These are phyloP conservation scores for Colletotrichum sp. DNA, from an alignment of 2,329 filamentous ascomycete genomes.

Conservation along the genomic window DNA sequence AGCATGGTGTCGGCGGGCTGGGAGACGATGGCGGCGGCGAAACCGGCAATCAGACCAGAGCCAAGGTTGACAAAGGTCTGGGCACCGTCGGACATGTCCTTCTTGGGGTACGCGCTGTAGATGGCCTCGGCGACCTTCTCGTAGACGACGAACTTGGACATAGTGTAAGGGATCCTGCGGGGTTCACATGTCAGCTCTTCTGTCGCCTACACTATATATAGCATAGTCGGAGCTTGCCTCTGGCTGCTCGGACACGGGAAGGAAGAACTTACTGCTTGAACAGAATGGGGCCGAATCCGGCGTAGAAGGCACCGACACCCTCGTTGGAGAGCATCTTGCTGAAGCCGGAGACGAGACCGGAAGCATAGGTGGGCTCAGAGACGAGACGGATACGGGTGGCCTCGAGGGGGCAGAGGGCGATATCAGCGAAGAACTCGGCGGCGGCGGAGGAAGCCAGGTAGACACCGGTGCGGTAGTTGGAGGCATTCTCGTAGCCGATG, in stretches of 20 bases:
- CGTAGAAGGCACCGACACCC: slow-evolving; percentile 87
- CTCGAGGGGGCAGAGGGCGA: slow-evolving; percentile 90
- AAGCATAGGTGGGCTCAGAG: slow-evolving; percentile 84
- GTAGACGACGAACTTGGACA: slow-evolving; percentile 94
- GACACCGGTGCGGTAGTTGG: slow-evolving; percentile 80
- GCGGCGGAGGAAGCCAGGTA: slow-evolving; percentile 75
- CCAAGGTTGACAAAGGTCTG: slow-evolving; percentile 84
- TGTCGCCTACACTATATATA: not conserved
- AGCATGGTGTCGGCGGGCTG: slow-evolving; percentile 95
- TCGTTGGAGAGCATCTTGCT: slow-evolving; percentile 83
- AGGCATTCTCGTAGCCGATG: slow-evolving; percentile 78
- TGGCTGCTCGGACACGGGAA: not conserved
- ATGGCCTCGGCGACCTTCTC: slow-evolving; percentile 83
- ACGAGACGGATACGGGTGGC: slow-evolving; percentile 94
- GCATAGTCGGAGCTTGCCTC: not conserved
- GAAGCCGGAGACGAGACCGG: slow-evolving; percentile 80
- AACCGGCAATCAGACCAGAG: slow-evolving; percentile 62
- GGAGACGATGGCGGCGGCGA: slow-evolving; percentile 85
- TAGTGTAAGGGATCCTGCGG: slow-evolving; percentile 83
- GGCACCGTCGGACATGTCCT: slow-evolving; percentile 66
- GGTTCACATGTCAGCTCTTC: not conserved
- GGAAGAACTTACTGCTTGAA: slow-evolving; percentile 72
- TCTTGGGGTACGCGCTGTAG: slow-evolving; percentile 75
- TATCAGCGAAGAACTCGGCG: slow-evolving; percentile 75
- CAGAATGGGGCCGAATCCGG: slow-evolving; percentile 85